A percentile compares a stretch with the other conserved stretches of the same genome.
Evolutionary conservation across 2,329 filamentous ascomycete genomes (phyloP).

Genomic region (Phialemoniopsis sp.): DNA sequence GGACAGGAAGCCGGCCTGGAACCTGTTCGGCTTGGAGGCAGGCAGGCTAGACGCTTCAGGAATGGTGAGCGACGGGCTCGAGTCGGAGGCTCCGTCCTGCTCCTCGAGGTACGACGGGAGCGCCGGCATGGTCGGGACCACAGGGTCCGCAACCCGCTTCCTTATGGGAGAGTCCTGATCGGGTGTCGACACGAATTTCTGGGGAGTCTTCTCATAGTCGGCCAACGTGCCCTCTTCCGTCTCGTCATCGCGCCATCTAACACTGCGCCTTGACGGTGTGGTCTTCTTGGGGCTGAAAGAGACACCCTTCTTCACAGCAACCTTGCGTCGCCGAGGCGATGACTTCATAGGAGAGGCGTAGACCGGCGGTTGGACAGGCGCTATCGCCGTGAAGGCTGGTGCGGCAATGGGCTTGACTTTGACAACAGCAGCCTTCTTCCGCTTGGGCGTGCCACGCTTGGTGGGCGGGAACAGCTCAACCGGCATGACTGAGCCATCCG

Average conservation of each 20-base stretch:
- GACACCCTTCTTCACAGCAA: slow-evolving; percentile 64
- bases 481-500: slow-evolving; percentile 64
- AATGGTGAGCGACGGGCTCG: slow-evolving; percentile 56
- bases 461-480: slow-evolving; percentile 67
- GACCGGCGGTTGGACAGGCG: slow-evolving; percentile 9
- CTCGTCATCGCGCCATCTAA: slow-evolving; percentile 90
- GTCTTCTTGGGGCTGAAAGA: slow-evolving; percentile 76
- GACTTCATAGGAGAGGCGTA: slow-evolving; percentile 64
- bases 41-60: slow-evolving; percentile 33
- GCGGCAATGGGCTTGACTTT: slow-evolving; percentile 36
- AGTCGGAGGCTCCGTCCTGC: slow-evolving; percentile 45
- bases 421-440: slow-evolving; percentile 49
- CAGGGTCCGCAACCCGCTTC: slow-evolving; percentile 14
- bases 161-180: slow-evolving; percentile 26
- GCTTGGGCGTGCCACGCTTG: slow-evolving; percentile 73
- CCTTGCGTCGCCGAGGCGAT: slow-evolving; percentile 77
- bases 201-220: slow-evolving; percentile 88
- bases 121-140: slow-evolving; percentile 32
- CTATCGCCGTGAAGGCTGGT: slow-evolving; percentile 30
- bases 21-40: slow-evolving; percentile 62
- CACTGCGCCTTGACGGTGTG: slow-evolving; percentile 65
- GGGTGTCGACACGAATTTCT: slow-evolving; percentile 58
- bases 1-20: slow-evolving; percentile 84
- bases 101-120: slow-evolving; percentile 50
- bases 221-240: slow-evolving; percentile 77